phyloP scores from a whole-genome alignment of 176 grass and related monocot genomes.

The Canna indica region DNA sequence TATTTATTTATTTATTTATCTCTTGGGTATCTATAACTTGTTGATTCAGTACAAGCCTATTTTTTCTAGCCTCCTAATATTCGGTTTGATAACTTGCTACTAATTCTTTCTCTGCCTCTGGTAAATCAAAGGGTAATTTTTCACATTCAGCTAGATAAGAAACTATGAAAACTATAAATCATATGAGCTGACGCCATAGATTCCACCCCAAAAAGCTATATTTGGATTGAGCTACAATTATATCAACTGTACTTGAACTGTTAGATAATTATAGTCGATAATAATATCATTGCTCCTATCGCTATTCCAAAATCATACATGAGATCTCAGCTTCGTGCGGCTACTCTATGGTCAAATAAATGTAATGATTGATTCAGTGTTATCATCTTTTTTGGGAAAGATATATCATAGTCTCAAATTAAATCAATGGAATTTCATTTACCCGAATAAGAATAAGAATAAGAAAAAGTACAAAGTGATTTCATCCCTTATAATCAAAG shows the following conservation, averaged over 20 bases:
- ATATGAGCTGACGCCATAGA: background rate
- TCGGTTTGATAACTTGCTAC: too few species aligned
- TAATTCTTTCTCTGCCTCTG: too few species aligned
- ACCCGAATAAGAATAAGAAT: too few species aligned
- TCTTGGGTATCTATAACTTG: too few species aligned
- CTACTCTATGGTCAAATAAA: conserved; percentile 6
- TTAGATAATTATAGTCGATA: conserved; percentile 18
- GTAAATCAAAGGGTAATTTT: background rate
- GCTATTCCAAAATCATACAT: conserved; percentile 4
- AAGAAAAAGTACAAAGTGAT: too few species aligned
- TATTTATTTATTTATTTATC: too few species aligned
- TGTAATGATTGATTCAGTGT: background rate
- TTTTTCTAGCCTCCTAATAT: too few species aligned
- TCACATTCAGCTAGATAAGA: conserved; percentile 10
- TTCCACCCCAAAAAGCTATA: conserved; percentile 2
- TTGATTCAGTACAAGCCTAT: too few species aligned
- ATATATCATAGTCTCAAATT: background rate
- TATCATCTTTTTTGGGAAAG: background rate
- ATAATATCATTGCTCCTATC: background rate
- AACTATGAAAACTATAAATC: background rate
- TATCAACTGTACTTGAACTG: conserved; percentile 11
- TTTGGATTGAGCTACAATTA: conserved; percentile 6
- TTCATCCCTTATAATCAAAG: too few species aligned
- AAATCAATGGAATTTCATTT: conserved; percentile 1
- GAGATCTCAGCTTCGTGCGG: conserved; percentile 10